Evolutionary conservation across 345 rosid genomes (phyloP).

Genomic region (Lumnitzera littorea): DNA sequence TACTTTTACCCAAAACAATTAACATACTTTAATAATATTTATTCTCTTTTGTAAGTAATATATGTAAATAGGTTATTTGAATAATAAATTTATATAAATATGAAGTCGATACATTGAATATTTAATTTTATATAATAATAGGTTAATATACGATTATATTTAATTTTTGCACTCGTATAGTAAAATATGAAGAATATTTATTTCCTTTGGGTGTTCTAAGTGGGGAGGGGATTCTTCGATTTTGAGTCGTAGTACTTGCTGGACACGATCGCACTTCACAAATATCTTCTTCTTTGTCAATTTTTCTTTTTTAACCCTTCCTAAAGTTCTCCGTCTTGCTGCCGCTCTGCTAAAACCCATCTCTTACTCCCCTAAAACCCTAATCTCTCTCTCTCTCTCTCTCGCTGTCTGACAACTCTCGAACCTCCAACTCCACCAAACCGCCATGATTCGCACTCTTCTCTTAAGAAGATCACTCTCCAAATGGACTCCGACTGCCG

Average conservation of each 20-base stretch:
- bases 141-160: no score
- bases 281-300: background rate
- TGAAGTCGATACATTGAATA: no score
- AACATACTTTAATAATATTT: no score
- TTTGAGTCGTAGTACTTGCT: background rate
- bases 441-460: slow-evolving; percentile 31
- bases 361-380: slow-evolving; percentile 26
- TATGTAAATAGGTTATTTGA: no score
- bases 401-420: background rate
- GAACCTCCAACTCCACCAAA: background rate
- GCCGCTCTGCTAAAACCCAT: slow-evolving; percentile 4
- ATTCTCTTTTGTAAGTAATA: no score
- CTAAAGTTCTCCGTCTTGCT: background rate
- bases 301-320: background rate
- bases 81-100: no score
- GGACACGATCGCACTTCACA: slow-evolving; percentile 1
- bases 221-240: no score
- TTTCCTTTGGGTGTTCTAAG: no score
- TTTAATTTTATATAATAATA: no score
- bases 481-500: slow-evolving; percentile 19
- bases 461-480: slow-evolving; percentile 31
- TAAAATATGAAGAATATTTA: no score
- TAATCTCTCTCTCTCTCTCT: slow-evolving; percentile 7
- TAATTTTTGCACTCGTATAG: no score
- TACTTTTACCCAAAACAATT: no score